Percentiles rank a stretch among this genome's conserved stretches.
phyloP scores from a whole-genome alignment of 2,329 filamentous ascomycete genomes.

The Chalaropsis ovoidea region DNA sequence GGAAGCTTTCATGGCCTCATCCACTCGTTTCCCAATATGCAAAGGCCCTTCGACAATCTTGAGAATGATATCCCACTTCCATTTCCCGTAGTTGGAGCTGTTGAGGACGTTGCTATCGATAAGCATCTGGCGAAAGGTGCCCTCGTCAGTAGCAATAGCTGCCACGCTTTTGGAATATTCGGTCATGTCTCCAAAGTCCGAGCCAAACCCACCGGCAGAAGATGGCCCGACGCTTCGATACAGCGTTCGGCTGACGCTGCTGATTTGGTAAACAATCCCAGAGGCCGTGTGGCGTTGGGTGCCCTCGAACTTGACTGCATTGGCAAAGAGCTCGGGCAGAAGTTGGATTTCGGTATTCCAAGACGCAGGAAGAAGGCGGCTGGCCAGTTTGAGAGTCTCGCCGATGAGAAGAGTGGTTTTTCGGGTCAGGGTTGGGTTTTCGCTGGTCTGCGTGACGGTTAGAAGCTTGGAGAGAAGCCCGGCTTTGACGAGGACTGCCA shows the following conservation, averaged over 20 bases:
- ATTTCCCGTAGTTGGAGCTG: conserved; percentile 84
- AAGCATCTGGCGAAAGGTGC: conserved; percentile 53
- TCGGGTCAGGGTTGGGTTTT: conserved; percentile 62
- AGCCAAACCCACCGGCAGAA: conserved; percentile 13
- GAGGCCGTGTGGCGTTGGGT: conserved; percentile 71
- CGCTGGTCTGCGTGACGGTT: conserved; percentile 56
- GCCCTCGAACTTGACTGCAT: conserved; percentile 60
- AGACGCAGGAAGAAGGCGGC: conserved; percentile 67
- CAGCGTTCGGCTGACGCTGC: conserved; percentile 87
- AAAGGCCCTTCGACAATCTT: conserved; percentile 87
- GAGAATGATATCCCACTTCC: conserved; percentile 93
- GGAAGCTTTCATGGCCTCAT: conserved; percentile 86
- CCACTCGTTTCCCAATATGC: conserved; percentile 78
- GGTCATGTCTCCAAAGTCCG: conserved; percentile 41
- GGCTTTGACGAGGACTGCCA: conserved; percentile 75
- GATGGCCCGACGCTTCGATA: conserved; percentile 55
- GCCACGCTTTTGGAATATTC: conserved; percentile 39
- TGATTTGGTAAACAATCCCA: conserved; percentile 92
- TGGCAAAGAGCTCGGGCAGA: conserved; percentile 72
- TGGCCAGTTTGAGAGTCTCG: conserved; percentile 81
- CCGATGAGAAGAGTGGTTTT: conserved; percentile 87
- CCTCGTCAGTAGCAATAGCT: conserved; percentile 39
- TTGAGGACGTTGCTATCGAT: conserved; percentile 77
- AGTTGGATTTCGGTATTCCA: conserved; percentile 82
- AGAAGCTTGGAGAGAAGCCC: conserved; percentile 57